These are phyloP conservation scores for Nitzschia sp. DNA, from an alignment of 108 stramenopile species.

Conservation along the genomic window DNA sequence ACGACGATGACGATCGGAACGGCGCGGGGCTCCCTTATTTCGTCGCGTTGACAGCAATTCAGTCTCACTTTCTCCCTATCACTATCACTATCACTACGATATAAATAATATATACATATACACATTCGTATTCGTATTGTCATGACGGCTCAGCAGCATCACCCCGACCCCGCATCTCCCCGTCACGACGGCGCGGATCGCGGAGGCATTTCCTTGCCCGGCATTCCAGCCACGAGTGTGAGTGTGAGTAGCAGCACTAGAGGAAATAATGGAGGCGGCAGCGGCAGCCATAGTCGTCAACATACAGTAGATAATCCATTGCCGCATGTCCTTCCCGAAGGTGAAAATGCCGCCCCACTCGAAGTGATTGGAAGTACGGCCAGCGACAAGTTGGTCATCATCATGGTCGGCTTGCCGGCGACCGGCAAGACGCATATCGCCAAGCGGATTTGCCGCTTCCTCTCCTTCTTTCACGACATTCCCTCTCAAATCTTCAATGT, in stretches of 20 bases:
- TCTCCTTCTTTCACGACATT: conserved; percentile 91
- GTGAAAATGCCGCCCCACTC: conserved; percentile 88
- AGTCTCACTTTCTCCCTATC: no score
- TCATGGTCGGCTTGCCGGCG: conserved; percentile 96
- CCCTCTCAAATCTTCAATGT: conserved; percentile 92
- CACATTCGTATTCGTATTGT: no score
- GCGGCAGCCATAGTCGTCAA: no score
- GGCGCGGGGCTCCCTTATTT: no score
- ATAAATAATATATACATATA: no score
- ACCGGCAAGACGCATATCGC: conserved; percentile 98
- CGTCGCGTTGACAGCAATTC: no score
- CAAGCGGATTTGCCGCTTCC: conserved; percentile 91
- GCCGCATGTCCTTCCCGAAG: conserved; percentile 83
- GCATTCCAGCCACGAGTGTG: not conserved
- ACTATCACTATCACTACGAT: no score
- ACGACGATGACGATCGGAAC: no score
- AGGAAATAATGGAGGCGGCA: no score
- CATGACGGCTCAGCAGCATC: no score
- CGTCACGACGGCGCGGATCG: not conserved
- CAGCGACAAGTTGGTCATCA: conserved; percentile 90
- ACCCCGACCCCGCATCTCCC: not conserved
- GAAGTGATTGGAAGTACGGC: conserved; percentile 84
- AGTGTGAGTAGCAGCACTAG: no score
- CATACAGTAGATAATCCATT: conserved; percentile 88
- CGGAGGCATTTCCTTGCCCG: not conserved